A percentile compares a stretch with the other conserved stretches of the same genome.
phyloP scores from a whole-genome alignment of 345 rosid species.

The Viola odorata region DNA sequence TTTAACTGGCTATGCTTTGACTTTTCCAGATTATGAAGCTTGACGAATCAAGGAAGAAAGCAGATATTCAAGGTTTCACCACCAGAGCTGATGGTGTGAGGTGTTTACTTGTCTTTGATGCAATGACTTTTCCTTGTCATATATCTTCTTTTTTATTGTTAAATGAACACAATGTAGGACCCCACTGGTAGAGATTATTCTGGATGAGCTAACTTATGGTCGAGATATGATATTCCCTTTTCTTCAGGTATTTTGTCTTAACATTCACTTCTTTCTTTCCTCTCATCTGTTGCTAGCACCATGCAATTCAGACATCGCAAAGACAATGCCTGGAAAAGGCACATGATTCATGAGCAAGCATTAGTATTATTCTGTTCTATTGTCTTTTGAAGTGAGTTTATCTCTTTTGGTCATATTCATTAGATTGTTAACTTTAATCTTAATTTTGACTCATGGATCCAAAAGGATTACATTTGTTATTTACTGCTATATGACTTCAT shows the following conservation, averaged over 20 bases:
- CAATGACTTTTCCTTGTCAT: conserved; percentile 6
- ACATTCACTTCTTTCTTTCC: background rate
- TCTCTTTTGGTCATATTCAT: background rate
- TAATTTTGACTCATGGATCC: background rate
- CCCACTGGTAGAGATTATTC: conserved; percentile 59
- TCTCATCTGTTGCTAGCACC: background rate
- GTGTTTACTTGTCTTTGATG: conserved; percentile 30
- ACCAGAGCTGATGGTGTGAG: conserved; percentile 74
- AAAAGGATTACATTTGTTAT: background rate
- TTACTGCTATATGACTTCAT: background rate
- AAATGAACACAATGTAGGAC: conserved; percentile 40
- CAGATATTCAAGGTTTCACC: conserved; percentile 47
- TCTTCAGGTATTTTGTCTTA: conserved; percentile 45
- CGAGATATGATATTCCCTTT: conserved; percentile 43
- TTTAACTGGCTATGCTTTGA: conserved; percentile 9
- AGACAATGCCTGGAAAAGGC: background rate
- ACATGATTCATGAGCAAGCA: background rate
- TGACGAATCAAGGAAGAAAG: conserved; percentile 64
- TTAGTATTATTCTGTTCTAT: background rate
- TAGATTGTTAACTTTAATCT: background rate
- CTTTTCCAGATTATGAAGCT: conserved; percentile 68
- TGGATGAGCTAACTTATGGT: conserved; percentile 68
- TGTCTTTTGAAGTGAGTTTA: background rate
- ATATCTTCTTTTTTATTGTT: background rate
- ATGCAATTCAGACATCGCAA: no score